phyloP scores from a whole-genome alignment of 352 stramenopile genomes.

The Phytopythium chamaehyphon region DNA sequence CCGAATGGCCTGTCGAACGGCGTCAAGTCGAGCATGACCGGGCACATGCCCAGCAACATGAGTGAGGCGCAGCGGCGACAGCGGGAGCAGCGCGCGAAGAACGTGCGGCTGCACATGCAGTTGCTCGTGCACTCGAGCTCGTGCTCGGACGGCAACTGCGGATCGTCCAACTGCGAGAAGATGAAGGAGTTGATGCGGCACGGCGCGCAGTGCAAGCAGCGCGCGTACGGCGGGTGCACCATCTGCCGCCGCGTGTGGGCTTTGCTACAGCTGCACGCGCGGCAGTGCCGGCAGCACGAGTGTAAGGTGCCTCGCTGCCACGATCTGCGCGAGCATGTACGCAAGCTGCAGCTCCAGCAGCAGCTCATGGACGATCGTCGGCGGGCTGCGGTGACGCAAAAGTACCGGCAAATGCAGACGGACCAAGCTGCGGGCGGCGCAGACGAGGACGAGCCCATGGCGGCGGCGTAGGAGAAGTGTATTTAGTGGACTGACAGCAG shows the following conservation, averaged over 20 bases:
- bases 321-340: slow-evolving; percentile 93
- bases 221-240: slow-evolving; percentile 91
- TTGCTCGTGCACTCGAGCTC: slow-evolving; percentile 96
- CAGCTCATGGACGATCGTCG: slow-evolving; percentile 97
- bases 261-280: slow-evolving; percentile 96
- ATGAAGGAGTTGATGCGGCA: slow-evolving; percentile 99
- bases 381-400: slow-evolving; percentile 81
- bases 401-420: slow-evolving; percentile 82
- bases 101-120: slow-evolving; percentile 97
- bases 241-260: slow-evolving; percentile 97
- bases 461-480: slow-evolving; percentile 18
- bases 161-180: slow-evolving; percentile 96
- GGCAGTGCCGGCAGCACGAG: slow-evolving; percentile 92
- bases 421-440: slow-evolving; percentile 14
- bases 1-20: slow-evolving; percentile 9
- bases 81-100: slow-evolving; percentile 89
- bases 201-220: slow-evolving; percentile 90
- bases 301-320: slow-evolving; percentile 96
- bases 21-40: not conserved
- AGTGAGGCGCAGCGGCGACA: slow-evolving; percentile 62
- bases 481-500: slow-evolving; percentile 4
- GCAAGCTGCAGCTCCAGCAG: slow-evolving; percentile 96
- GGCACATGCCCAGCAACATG: slow-evolving; percentile 17
- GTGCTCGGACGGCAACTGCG: slow-evolving; percentile 90
- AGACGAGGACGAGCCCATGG: slow-evolving; percentile 32